phyloP scores from a whole-genome alignment of 345 rosid species.

The Fremontodendron californicum region DNA sequence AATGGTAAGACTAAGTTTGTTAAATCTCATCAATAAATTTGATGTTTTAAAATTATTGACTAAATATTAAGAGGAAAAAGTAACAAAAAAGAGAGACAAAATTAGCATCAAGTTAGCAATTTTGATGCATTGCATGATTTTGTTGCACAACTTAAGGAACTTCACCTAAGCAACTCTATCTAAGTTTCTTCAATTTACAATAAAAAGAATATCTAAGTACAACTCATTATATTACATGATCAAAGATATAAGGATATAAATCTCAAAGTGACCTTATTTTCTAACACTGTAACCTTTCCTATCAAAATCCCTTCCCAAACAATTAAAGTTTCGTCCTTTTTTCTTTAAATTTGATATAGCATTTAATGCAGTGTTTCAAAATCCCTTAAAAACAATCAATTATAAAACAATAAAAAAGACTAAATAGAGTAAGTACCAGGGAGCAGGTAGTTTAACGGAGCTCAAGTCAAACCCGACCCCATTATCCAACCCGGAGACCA shows the following conservation, averaged over 20 bases:
- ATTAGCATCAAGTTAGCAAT: not conserved
- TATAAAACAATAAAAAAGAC: not conserved
- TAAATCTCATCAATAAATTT: not conserved
- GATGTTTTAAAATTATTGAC: not conserved
- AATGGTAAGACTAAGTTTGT: not conserved
- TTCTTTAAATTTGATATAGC: not conserved
- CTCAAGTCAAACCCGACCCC: conserved; percentile 42
- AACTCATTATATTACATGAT: not conserved
- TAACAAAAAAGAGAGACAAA: not conserved
- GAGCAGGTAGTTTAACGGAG: conserved; percentile 71
- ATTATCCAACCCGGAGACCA: conserved; percentile 35
- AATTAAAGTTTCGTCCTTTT: not conserved
- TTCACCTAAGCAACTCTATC: not conserved
- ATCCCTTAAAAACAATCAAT: not conserved
- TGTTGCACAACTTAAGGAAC: not conserved
- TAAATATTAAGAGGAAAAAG: not conserved
- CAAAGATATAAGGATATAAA: not conserved
- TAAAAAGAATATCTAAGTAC: too few relatives aligned
- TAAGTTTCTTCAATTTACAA: not conserved
- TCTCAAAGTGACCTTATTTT: not conserved
- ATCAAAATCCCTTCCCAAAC: not conserved
- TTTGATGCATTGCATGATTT: not conserved
- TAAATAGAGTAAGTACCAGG: conserved; percentile 49
- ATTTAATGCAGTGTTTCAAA: conserved; percentile 1
- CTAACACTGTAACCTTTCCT: not conserved